A percentile compares a stretch with the other conserved stretches of the same genome.
Evolutionary conservation across 257 asterid species (phyloP).

Genomic region (Scutellaria baicalensis): DNA sequence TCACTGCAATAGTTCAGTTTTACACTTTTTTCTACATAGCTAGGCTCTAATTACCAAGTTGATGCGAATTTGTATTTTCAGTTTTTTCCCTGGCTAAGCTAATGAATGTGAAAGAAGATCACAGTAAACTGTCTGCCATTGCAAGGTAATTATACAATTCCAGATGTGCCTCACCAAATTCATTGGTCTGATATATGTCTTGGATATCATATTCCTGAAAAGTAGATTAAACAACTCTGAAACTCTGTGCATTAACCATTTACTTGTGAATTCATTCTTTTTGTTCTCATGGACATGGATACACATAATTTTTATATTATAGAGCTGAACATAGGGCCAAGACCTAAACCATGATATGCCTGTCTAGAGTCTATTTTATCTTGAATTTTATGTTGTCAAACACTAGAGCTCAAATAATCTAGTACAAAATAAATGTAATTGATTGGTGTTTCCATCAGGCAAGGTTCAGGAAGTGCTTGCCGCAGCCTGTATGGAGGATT

Average conservation of each 20-base stretch:
- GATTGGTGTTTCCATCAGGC: constrained; percentile 17
- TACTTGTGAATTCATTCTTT: not conserved
- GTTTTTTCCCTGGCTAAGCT: constrained; percentile 92
- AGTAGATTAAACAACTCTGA: not conserved
- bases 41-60: not conserved
- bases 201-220: not conserved
- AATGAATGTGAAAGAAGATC: constrained; percentile 94
- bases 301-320: not conserved
- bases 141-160: constrained; percentile 56
- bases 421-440: constrained; percentile 3
- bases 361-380: not conserved
- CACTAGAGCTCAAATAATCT: not conserved
- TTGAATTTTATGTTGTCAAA: not conserved
- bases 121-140: constrained; percentile 79
- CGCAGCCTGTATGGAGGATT: constrained; percentile 97
- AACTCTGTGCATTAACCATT: not conserved
- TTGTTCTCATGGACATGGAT: not conserved
- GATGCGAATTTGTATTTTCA: constrained; percentile 20
- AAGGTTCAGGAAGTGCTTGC: constrained; percentile 95
- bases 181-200: not conserved
- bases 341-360: not conserved
- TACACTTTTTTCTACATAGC: not conserved
- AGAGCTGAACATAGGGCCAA: not conserved
- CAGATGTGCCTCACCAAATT: not conserved
- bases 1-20: not conserved